phyloP scores from a whole-genome alignment of 768 basidiomycete species.

The Kwoniella europaea region DNA sequence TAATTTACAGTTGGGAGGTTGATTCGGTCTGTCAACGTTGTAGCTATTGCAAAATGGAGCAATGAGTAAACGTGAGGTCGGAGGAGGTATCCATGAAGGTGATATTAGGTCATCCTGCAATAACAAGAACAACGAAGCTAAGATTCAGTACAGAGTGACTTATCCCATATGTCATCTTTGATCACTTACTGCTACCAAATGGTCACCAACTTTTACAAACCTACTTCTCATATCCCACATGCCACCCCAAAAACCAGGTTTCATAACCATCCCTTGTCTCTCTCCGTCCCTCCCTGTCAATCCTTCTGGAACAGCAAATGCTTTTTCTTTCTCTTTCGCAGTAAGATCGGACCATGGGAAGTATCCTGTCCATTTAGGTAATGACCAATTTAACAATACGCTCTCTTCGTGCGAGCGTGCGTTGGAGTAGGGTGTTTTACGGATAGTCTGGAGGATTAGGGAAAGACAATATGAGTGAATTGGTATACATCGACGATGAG shows the following conservation, averaged over 20 bases:
- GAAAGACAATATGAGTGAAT: constrained; percentile 38
- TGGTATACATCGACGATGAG: not conserved
- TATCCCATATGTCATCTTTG: not conserved
- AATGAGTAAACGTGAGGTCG: not conserved
- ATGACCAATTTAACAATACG: constrained; percentile 31
- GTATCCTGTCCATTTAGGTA: constrained; percentile 38
- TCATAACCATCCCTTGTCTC: not conserved
- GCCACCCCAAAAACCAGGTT: constrained; percentile 30
- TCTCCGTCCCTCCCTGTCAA: not conserved
- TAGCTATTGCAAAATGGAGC: not conserved
- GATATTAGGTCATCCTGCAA: constrained; percentile 15
- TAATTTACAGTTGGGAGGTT: not conserved
- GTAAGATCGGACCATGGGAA: constrained; percentile 11
- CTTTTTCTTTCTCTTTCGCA: not conserved
- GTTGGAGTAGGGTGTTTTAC: constrained; percentile 7
- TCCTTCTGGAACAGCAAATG: not conserved
- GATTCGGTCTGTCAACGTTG: not conserved
- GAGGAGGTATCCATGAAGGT: not conserved
- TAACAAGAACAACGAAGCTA: not conserved
- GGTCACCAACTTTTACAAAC: constrained; percentile 12
- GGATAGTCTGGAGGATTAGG: constrained; percentile 11
- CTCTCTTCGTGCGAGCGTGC: constrained; percentile 23
- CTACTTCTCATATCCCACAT: constrained; percentile 15
- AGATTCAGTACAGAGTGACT: not conserved
- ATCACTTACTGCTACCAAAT: constrained; percentile 23